These are phyloP conservation scores for Trametes cingulata DNA, from an alignment of 768 basidiomycete species.

Conservation along the genomic window DNA sequence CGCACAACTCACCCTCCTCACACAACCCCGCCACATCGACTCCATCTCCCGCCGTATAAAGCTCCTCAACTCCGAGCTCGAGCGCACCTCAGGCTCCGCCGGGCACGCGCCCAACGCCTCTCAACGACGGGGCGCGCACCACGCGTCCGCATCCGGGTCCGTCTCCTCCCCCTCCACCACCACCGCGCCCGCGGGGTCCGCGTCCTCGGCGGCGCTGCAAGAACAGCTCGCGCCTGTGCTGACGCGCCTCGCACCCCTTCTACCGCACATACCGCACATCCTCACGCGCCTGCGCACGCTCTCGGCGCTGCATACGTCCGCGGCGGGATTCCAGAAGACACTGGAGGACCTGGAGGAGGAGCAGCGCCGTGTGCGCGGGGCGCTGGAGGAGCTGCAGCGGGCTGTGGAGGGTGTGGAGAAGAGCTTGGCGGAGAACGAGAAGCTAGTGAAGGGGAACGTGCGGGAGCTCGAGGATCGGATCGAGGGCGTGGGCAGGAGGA, in stretches of 20 bases:
- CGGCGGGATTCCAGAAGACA: slow-evolving; percentile 72
- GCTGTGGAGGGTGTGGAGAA: slow-evolving; percentile 74
- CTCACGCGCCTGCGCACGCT: slow-evolving; percentile 86
- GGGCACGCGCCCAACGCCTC: slow-evolving; percentile 47
- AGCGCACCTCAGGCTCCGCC: slow-evolving; percentile 58
- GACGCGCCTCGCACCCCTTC: slow-evolving; percentile 65
- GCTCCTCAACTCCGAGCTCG: slow-evolving; percentile 88
- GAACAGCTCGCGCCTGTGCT: slow-evolving; percentile 72
- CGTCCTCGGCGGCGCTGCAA: slow-evolving; percentile 36
- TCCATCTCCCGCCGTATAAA: slow-evolving; percentile 93
- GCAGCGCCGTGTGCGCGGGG: slow-evolving; percentile 62
- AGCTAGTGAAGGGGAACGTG: slow-evolving; percentile 73
- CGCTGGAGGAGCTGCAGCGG: slow-evolving; percentile 63
- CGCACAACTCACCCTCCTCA: slow-evolving; percentile 82
- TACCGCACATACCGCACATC: slow-evolving; percentile 88
- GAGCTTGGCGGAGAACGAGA: slow-evolving; percentile 74
- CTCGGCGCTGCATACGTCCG: slow-evolving; percentile 77
- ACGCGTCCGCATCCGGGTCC: slow-evolving; percentile 11
- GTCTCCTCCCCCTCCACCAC: slow-evolving; percentile 9
- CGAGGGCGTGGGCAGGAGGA: slow-evolving; percentile 44
- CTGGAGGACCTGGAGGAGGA: slow-evolving; percentile 70
- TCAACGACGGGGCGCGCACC: slow-evolving; percentile 24
- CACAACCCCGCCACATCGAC: slow-evolving; percentile 95
- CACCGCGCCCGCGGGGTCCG: slow-evolving; percentile 14
- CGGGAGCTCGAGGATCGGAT: slow-evolving; percentile 64